Base-by-base conservation (phyloP, 441 rosid species). In the Arabidopsis hybrid region DNA sequence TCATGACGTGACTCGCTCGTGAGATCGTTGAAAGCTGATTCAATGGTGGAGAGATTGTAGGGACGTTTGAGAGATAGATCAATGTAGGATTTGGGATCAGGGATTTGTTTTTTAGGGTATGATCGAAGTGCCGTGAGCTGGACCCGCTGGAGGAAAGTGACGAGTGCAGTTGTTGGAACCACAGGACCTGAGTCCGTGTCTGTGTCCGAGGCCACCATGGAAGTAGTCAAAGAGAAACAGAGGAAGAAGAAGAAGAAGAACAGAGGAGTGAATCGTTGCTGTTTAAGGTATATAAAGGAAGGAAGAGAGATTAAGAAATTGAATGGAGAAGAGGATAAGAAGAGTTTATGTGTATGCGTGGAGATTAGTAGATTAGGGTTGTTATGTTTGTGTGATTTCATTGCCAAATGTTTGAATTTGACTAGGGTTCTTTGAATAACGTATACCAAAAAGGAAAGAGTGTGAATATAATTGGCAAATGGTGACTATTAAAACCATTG, bases 21-120 rank as follows among this genome's bases (percentile, higher is more conserved):
- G 62, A 95, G 88, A 59, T 40, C 67, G 12, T 85, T 35, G 76
- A 92, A 93, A 32, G 85, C 95, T 4, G 78, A 60, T 57, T 84
- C 73, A 6, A 85, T 78, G 40, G 75, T 21, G 6, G 85, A 67
- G 55, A 92, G 88, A 73, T 81, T 35, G 61, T 61, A 29, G 16
- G 69, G 66, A 58, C 14, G 69, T 75, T 78, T 87, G 51, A 93
- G 83, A 13, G 93, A 80, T 35, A 93, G 73, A 60, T 95, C 97
- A 8, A 95, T 78, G 74, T 88, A 91, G 58, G 31, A 17, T 73
- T 95, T 95, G 1, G 91, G 92, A 66, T 93, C 97, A 61, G 83
- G 89, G 55, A 51, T 26, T 11, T 57, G 51, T 38, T 9, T n/a
- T 4, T 77, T 70, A 0, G 90, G 86, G 67, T 80, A 83, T 16